These are phyloP conservation scores for Oryza nivara DNA, from an alignment of 176 grass and related monocot species.

Conservation along the genomic window DNA sequence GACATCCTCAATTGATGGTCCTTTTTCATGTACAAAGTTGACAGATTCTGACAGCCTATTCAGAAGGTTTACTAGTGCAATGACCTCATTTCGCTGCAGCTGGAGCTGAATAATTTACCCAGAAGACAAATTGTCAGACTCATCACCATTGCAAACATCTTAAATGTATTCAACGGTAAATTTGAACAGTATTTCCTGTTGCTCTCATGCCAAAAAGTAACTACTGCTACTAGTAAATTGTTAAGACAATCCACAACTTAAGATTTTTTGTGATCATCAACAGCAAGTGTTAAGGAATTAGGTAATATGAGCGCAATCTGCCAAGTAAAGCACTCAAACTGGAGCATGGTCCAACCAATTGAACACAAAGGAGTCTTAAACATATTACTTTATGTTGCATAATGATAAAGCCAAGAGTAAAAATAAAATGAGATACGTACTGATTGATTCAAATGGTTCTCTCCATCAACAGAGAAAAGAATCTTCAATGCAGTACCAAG, in stretches of 20 bases:
- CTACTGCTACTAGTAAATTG: neutral
- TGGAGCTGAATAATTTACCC: constrained; percentile 62
- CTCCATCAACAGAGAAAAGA: constrained; percentile 71
- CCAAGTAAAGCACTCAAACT: neutral
- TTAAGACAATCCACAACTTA: neutral
- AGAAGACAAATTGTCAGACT: constrained; percentile 31
- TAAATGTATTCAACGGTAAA: constrained; percentile 17
- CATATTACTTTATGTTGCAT: neutral
- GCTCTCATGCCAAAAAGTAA: neutral
- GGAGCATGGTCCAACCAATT: neutral
- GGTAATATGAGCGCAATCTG: neutral
- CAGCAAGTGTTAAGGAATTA: neutral
- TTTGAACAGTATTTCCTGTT: neutral
- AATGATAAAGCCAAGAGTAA: neutral
- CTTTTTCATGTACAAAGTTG: constrained; percentile 87
- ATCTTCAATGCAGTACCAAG: constrained; percentile 98
- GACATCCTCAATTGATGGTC: constrained; percentile 59
- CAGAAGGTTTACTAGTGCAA: constrained; percentile 86
- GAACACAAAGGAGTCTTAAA: neutral
- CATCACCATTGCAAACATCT: neutral
- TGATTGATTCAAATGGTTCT: constrained; percentile 59
- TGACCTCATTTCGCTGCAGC: constrained; percentile 97
- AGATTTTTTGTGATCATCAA: neutral
- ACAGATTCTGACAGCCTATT: constrained; percentile 94
- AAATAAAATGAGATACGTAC: constrained; percentile 47